Percentiles rank a stretch among this genome's conserved stretches.
Evolutionary conservation across 2,329 filamentous ascomycete species (phyloP).

Genomic region (Rhytidhysteron rufulum): DNA sequence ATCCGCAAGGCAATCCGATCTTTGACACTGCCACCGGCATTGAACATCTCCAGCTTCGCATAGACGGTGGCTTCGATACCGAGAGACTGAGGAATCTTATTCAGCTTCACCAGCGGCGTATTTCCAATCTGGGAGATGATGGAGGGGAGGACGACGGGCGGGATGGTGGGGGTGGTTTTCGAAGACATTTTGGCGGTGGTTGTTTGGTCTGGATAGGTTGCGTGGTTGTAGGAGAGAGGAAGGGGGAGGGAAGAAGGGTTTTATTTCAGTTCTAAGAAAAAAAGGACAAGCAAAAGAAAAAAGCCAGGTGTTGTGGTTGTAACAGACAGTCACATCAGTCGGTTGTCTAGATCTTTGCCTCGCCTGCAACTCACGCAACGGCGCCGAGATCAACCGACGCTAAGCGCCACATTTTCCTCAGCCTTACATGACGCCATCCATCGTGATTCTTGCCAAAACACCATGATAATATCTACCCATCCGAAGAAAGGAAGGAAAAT

Average conservation of each 20-base stretch:
- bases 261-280: not conserved
- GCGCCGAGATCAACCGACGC: not conserved
- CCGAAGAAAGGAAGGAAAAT: no score
- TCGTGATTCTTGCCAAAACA: not conserved
- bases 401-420: not conserved
- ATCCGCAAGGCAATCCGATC: conserved; percentile 94
- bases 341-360: not conserved
- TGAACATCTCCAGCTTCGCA: conserved; percentile 90
- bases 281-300: not conserved
- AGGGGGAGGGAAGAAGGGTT: conserved; percentile 1
- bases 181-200: conserved; percentile 44
- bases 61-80: conserved; percentile 88
- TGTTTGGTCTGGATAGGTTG: no score
- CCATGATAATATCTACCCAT: no score
- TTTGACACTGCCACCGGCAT: conserved; percentile 90
- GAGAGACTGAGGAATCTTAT: conserved; percentile 85
- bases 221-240: conserved; percentile 1
- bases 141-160: conserved; percentile 58
- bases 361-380: no score
- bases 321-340: not conserved
- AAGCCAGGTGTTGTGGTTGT: not conserved
- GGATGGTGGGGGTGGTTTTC: conserved; percentile 47
- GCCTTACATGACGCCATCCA: not conserved
- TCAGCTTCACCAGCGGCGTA: conserved; percentile 90
- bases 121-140: conserved; percentile 90